A percentile compares a stretch with the other conserved stretches of the same genome.
Evolutionary conservation across 1,284 basidiomycete genomes (phyloP).

Genomic region (Golubevia sp.): DNA sequence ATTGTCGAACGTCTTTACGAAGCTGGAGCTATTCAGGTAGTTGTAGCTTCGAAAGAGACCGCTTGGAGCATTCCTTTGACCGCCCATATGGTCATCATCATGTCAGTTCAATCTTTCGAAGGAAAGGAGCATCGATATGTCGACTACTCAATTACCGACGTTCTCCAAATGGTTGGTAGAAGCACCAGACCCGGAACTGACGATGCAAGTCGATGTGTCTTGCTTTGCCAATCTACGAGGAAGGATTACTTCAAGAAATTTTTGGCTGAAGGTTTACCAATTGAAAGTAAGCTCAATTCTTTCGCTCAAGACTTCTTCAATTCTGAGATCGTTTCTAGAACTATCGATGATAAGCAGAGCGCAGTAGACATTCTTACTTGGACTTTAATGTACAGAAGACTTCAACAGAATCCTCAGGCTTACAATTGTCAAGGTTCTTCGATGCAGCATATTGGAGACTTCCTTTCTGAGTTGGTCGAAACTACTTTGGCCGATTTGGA

Average conservation of each 20-base stretch:
- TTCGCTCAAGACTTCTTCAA: constrained; percentile 93
- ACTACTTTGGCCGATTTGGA: constrained; percentile 87
- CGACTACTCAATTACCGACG: constrained; percentile 96
- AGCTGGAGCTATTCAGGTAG: constrained; percentile 89
- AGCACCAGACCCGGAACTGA: constrained; percentile 88
- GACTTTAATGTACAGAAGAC: constrained; percentile 94
- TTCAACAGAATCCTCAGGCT: constrained; percentile 78
- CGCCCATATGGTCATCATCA: constrained; percentile 96
- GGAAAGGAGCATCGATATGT: constrained; percentile 73
- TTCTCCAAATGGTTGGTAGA: constrained; percentile 97
- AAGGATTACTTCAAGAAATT: constrained; percentile 99
- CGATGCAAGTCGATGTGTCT: constrained; percentile 82
- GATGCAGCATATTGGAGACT: constrained; percentile 55
- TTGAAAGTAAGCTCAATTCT: constrained; percentile 72
- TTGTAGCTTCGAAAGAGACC: constrained; percentile 92
- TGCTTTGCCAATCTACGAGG: constrained; percentile 95
- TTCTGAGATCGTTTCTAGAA: constrained; percentile 96
- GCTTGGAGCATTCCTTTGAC: constrained; percentile 93
- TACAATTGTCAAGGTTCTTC: constrained; percentile 54
- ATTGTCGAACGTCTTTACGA: constrained; percentile 93
- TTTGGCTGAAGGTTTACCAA: constrained; percentile 92
- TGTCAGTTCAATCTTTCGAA: constrained; percentile 96
- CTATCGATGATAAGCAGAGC: constrained; percentile 73
- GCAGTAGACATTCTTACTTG: constrained; percentile 80
- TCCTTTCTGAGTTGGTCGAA: constrained; percentile 89